Percentiles rank a stretch among this genome's conserved stretches.
Evolutionary conservation across 2,329 filamentous ascomycete genomes (phyloP).

Genomic region (Raffaelea arxii): DNA sequence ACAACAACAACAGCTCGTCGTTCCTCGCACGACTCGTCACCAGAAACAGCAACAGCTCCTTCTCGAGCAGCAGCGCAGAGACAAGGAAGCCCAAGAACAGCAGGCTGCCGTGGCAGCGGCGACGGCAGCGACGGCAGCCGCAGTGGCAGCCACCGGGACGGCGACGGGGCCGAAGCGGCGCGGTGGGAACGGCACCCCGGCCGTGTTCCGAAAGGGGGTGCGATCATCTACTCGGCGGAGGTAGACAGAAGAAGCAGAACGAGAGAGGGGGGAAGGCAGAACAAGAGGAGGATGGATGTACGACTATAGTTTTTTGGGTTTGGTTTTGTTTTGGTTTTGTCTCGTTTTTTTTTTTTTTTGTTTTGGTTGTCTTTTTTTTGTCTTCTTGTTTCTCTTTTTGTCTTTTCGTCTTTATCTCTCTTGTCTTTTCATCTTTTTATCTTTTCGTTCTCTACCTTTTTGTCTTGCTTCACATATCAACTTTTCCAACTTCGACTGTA

Average conservation of each 20-base stretch:
- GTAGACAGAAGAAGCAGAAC: too few species aligned
- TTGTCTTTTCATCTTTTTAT: too few species aligned
- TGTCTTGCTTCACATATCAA: too few species aligned
- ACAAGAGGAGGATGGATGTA: not conserved
- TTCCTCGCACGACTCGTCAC: not conserved
- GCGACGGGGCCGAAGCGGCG: constrained; percentile 2
- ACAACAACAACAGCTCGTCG: not conserved
- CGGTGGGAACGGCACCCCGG: constrained; percentile 1
- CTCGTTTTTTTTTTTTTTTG: not conserved
- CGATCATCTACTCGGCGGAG: constrained; percentile 21
- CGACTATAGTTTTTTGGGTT: not conserved
- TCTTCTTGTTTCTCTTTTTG: not conserved
- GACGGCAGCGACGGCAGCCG: not conserved
- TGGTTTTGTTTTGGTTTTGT: not conserved
- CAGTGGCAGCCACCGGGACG: not conserved
- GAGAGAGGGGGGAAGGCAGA: not conserved
- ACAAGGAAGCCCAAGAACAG: not conserved
- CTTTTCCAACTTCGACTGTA: too few species aligned
- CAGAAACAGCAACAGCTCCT: not conserved
- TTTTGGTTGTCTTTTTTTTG: not conserved
- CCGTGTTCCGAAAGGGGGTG: constrained; percentile 20
- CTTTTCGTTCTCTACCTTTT: not conserved
- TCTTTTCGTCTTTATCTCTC: too few species aligned
- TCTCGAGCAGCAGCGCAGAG: not conserved
- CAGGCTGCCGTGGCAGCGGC: not conserved